Conservation (phyloP, 495 filamentous ascomycete genomes). For the Trypethelium eluteriae region DNA sequence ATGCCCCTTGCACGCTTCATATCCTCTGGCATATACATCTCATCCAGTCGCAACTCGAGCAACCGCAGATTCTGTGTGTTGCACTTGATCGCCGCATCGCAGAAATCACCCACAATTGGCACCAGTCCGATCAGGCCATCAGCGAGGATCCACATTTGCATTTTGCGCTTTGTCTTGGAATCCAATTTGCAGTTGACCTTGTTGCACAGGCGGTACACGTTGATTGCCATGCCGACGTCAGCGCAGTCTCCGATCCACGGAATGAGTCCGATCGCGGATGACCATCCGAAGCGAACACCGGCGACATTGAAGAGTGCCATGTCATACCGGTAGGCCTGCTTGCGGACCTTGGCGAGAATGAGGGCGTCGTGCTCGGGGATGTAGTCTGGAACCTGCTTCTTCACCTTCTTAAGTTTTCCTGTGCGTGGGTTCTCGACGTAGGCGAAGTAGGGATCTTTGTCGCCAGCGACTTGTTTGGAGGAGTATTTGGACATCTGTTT, state of each 20-base stretch:
- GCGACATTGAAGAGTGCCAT: constrained; percentile 66
- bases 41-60: constrained; percentile 33
- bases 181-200: constrained; percentile 67
- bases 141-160: constrained; percentile 68
- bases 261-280: constrained; percentile 68
- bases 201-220: constrained; percentile 59
- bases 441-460: constrained; percentile 38
- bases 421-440: constrained; percentile 26
- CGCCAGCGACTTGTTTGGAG: constrained; percentile 27
- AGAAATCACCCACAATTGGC: constrained; percentile 77
- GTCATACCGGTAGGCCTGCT: constrained; percentile 74
- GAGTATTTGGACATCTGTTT: constrained; percentile 36
- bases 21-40: constrained; percentile 32
- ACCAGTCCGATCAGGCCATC: constrained; percentile 79
- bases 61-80: constrained; percentile 34
- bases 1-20: constrained; percentile 15
- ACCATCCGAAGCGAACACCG: constrained; percentile 75
- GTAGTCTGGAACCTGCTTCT: constrained; percentile 38
- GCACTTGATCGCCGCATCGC: constrained; percentile 49
- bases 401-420: constrained; percentile 37
- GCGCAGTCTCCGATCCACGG: constrained; percentile 68
- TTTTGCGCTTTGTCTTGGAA: constrained; percentile 45
- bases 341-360: constrained; percentile 71
- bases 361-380: constrained; percentile 72
- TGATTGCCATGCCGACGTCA: constrained; percentile 60